Evolutionary conservation across 768 basidiomycete genomes (phyloP).

Genomic region (Mycena metata): DNA sequence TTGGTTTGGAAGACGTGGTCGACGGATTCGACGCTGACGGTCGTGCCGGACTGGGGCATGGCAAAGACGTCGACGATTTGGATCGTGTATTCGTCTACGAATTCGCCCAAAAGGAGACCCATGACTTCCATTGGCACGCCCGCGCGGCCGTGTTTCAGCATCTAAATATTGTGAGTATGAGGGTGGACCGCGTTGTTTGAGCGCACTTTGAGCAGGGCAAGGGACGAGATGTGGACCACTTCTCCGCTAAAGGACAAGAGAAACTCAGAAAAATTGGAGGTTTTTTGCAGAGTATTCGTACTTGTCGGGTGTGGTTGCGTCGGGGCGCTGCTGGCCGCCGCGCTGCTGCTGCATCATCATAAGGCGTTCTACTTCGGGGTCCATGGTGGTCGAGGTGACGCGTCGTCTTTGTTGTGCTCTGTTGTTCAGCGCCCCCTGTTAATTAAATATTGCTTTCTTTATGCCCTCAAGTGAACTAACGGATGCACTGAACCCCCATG

Average conservation of each 20-base stretch:
- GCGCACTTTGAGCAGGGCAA: conserved; percentile 94
- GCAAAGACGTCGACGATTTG: conserved; percentile 98
- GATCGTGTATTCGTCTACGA: conserved; percentile 97
- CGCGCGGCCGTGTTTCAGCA: conserved; percentile 98
- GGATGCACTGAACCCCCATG: conserved; percentile 81
- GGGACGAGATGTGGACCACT: conserved; percentile 96
- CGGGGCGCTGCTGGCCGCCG: conserved; percentile 59
- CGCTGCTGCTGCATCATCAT: conserved; percentile 65
- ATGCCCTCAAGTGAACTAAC: conserved; percentile 84
- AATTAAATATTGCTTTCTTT: conserved; percentile 44
- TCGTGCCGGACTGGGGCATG: conserved; percentile 98
- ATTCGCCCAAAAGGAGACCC: conserved; percentile 98
- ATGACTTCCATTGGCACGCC: conserved; percentile 99
- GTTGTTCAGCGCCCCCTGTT: conserved; percentile 26
- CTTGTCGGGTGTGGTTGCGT: conserved; percentile 82
- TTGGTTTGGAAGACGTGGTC: conserved; percentile 99
- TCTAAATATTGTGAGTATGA: conserved; percentile 62
- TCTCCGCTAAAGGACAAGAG: conserved; percentile 72
- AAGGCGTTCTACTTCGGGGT: conserved; percentile 61
- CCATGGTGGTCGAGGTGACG: conserved; percentile 60
- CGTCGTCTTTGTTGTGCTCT: conserved; percentile 49
- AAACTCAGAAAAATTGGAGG: conserved; percentile 24
- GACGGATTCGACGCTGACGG: conserved; percentile 96
- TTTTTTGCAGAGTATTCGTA: conserved; percentile 46
- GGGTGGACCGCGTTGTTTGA: neutral